Evolutionary conservation across 768 basidiomycete species (phyloP), one percentile per base, ranked within the genome.

Genomic region (Suillus spraguei): DNA sequence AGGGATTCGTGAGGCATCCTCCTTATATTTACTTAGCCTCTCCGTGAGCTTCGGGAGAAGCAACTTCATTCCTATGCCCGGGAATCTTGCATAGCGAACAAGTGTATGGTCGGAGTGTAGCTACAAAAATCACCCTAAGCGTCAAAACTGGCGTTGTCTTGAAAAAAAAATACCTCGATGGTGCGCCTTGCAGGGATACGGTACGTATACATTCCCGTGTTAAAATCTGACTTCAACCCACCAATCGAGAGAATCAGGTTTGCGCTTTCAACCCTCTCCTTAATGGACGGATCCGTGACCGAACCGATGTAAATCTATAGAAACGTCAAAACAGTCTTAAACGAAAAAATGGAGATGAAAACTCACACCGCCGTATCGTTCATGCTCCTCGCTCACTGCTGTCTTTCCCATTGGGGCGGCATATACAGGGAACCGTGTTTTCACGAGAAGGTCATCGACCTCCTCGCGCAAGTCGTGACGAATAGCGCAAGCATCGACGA

Each of bases 141-240:
- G 20, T 9, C 22, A 24, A 42, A 38, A 9, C 22, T 32, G 16
- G 24, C 53, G 22, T n/a, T 35, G 20, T n/a, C 2, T 62, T 60
- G 24, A 28, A 7, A 32, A 63, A 67, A 16, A 63, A 67, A 16
- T 66, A 89, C 90, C 81, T 92, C 92, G 65, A 93, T 79, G 16
- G 85, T 87, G 46, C 80, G 81, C 13, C 75, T 73, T 0, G 79
- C 79, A 5, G 88, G 86, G 53, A 90, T 87, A 58, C 83, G 84
- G 69, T 91, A 93, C 0, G 90, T 89, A 75, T 94, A 95, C 74
- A 90, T 90, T 38, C 93, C 94, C 1, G 91, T 92, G 75, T 96
- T 96, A 80, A 93, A 94, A 73, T 96, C 94, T 53, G 84, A 87
- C 71, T 84, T 85, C 58, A 92, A 77, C 1, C 79, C 64, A 5